These are phyloP conservation scores for Lodderomyces orthopsilosis DNA, from an alignment of 1,139 yeast species.

Conservation along the genomic window DNA sequence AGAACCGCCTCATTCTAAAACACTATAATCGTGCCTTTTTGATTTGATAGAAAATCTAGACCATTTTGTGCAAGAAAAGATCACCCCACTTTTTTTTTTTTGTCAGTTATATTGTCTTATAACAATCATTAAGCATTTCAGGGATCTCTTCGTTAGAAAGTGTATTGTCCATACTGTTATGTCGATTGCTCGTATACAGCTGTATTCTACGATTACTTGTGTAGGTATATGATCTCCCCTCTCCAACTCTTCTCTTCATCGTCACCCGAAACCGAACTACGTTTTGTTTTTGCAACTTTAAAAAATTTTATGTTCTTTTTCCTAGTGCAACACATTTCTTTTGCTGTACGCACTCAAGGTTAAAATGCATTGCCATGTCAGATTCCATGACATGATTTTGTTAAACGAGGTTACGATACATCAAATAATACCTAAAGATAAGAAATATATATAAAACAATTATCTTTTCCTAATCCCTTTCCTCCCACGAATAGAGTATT, in stretches of 20 bases:
- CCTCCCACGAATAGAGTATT: too few species aligned
- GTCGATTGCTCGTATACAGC: too few species aligned
- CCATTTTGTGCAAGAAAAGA: not conserved
- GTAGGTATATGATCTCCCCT: too few species aligned
- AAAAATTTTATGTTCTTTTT: too few species aligned
- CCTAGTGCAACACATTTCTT: not conserved
- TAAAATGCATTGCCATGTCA: not conserved
- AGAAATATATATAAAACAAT: not conserved
- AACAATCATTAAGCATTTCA: not conserved
- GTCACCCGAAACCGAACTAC: too few species aligned
- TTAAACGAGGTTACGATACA: not conserved
- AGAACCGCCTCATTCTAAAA: too few species aligned
- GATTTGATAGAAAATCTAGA: too few species aligned
- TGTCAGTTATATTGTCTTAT: not conserved
- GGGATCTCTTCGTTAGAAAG: too few species aligned
- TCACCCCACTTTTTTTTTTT: constrained; percentile 2
- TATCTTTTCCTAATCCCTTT: not conserved
- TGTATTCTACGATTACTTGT: too few species aligned
- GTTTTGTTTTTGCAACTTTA: not conserved
- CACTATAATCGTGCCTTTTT: too few species aligned
- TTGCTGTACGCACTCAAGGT: not conserved
- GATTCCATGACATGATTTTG: not conserved
- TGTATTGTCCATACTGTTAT: too few species aligned
- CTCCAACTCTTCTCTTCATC: too few species aligned
- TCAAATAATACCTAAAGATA: not conserved